These are phyloP conservation scores for Discostella pseudostelligera DNA, from an alignment of 108 stramenopile genomes.

Conservation along the genomic window DNA sequence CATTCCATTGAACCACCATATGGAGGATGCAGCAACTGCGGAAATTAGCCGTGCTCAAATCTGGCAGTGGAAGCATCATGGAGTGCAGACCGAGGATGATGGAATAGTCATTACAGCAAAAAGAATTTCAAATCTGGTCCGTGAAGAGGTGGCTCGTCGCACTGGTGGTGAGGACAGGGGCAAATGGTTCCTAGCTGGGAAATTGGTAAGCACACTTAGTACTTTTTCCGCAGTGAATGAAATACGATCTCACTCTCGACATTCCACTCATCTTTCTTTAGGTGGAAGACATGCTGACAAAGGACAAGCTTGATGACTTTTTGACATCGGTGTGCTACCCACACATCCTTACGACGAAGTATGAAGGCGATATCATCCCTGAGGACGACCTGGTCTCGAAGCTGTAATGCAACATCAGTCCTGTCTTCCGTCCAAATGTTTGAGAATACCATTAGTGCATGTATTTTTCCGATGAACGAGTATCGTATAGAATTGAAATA, in stretches of 20 bases:
- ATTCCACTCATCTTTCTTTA: constrained; percentile 5
- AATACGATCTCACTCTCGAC: not conserved
- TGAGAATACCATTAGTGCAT: too few relatives aligned
- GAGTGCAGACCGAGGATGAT: constrained; percentile 75
- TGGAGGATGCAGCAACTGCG: constrained; percentile 97
- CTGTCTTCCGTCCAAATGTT: too few relatives aligned
- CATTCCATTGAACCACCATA: constrained; percentile 87
- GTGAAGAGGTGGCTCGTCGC: constrained; percentile 57
- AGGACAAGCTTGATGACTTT: constrained; percentile 79
- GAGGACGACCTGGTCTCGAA: constrained; percentile 43
- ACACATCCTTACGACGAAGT: constrained; percentile 71
- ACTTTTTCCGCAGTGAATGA: not conserved
- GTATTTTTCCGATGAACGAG: too few relatives aligned
- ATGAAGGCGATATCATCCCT: constrained; percentile 56
- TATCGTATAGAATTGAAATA: too few relatives aligned
- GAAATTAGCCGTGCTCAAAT: constrained; percentile 94
- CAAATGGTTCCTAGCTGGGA: constrained; percentile 80
- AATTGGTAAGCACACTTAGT: constrained; percentile 59
- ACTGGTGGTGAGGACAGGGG: constrained; percentile 50
- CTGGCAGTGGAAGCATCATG: constrained; percentile 84
- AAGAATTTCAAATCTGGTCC: constrained; percentile 62
- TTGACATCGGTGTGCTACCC: constrained; percentile 86
- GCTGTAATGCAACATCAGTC: constrained; percentile 28
- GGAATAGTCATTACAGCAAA: constrained; percentile 55
- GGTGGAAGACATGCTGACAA: constrained; percentile 80